Base-by-base conservation (phyloP, 805 yeast species). In the Metschnikowia similis region DNA sequence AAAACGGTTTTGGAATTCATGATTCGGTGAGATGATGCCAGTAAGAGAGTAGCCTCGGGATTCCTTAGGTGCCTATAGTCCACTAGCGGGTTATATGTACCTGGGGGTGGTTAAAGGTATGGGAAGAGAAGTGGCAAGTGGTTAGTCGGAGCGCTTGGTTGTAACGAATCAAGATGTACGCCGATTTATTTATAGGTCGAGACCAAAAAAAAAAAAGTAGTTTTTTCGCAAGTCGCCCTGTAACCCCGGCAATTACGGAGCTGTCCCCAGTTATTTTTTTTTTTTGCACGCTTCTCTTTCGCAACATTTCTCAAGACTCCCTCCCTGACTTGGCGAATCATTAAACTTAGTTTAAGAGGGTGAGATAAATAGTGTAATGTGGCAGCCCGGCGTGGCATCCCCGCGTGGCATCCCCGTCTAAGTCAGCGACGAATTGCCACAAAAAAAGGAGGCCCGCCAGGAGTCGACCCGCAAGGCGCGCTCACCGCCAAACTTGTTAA, bases 1-100 rank as follows among this genome's bases (percentile, higher is more conserved):
- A 71, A 55, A n/a, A 56, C 53, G 17, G 56, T 36, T 28, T 47
- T 50, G 16, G 37, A n/a, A 17, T 38, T 27, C 50, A 52, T 49
- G 35, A 10, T 14, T 10, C 36, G 10, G 35, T 16, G 34, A 8
- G 8, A 27, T 14, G 35, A 13, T 14, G 41, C 41, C 41, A 34
- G 42, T 38, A 29, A 38, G 41, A 13, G 16, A n/a, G 11, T 38
- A 9, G 8, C n/a, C 16, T 8, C 11, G 31, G 16, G 11, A n/a
- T 10, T 11, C 17, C 16, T 14, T n/a, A 8, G 30, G n/a, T 26
- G 7, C n/a, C 11, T 27, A 8, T 8, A 21, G 8, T 26, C 30
- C 41, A 28, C 41, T 27, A 27, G 8, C n/a, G 8, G 8, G n/a
- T 28, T 28, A 9, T 39, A 26, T 39, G 42, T 11, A 26, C 6